Evolutionary conservation across 1,284 basidiomycete genomes (phyloP).

Genomic region (Irpex rosettiformis): DNA sequence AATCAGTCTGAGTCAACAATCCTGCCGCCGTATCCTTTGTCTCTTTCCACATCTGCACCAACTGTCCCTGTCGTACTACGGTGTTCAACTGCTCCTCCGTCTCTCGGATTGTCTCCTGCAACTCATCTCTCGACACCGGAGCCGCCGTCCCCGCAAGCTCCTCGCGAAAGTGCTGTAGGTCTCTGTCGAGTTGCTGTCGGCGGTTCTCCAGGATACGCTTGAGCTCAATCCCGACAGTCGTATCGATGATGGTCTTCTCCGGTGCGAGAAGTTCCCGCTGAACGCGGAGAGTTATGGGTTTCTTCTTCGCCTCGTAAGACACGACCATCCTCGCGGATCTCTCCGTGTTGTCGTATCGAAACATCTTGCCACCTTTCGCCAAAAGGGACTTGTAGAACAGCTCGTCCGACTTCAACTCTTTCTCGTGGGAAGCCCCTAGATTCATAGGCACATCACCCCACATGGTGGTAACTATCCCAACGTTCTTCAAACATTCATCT

Average conservation of each 20-base stretch:
- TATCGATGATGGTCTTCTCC: constrained; percentile 34
- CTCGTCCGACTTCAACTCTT: constrained; percentile 1
- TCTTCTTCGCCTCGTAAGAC: constrained; percentile 7
- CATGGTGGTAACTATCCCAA: constrained; percentile 49
- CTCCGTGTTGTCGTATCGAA: constrained; percentile 2
- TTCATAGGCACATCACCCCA: constrained; percentile 36
- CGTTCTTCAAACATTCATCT: constrained; percentile 40
- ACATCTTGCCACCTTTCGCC: neutral
- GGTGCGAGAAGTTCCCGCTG: constrained; percentile 24
- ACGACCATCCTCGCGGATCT: constrained; percentile 9
- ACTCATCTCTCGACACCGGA: constrained; percentile 1
- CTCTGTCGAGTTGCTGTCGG: constrained; percentile 31
- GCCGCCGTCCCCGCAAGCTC: neutral
- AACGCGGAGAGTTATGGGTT: constrained; percentile 12
- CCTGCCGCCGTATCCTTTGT: neutral
- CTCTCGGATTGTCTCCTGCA: neutral
- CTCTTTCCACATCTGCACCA: neutral
- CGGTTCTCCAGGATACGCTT: constrained; percentile 15
- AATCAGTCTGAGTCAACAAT: neutral
- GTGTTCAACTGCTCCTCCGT: neutral
- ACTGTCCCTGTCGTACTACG: neutral
- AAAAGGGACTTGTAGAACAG: constrained; percentile 23
- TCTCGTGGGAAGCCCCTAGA: constrained; percentile 1
- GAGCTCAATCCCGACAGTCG: constrained; percentile 32
- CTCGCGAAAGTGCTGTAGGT: neutral